Conservation (phyloP, 2,329 filamentous ascomycete species). For the Penicillium palitans region DNA sequence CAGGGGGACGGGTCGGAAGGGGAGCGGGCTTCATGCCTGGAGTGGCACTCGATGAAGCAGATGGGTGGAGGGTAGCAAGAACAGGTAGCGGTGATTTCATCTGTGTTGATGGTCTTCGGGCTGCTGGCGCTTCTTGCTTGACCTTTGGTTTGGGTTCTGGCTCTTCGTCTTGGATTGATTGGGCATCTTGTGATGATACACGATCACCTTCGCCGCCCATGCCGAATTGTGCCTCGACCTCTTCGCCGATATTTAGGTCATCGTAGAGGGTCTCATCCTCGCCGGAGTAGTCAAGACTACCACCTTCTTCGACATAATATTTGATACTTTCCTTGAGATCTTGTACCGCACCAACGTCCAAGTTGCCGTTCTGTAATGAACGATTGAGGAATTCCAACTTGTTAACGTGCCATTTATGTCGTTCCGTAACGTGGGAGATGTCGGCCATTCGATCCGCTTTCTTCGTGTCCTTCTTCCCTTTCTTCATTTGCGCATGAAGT, state of each 20-base stretch:
- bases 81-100: conserved; percentile 93
- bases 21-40: conserved; percentile 89
- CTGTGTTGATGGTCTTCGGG: conserved; percentile 78
- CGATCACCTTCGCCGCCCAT: conserved; percentile 78
- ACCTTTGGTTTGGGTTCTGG: conserved; percentile 64
- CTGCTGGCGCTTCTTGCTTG: conserved; percentile 58
- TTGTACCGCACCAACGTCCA: conserved; percentile 83
- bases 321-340: conserved; percentile 89
- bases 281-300: conserved; percentile 78
- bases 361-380: conserved; percentile 85
- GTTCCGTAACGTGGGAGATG: conserved; percentile 79
- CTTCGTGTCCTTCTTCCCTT: conserved; percentile 80
- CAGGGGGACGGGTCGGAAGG: conserved; percentile 77
- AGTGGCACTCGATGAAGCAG: conserved; percentile 47
- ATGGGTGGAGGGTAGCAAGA: conserved; percentile 80
- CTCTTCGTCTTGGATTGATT: conserved; percentile 84
- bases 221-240: conserved; percentile 78
- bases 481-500: conserved; percentile 87
- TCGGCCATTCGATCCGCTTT: conserved; percentile 88
- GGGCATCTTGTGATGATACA: conserved; percentile 90
- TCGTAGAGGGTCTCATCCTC: conserved; percentile 96
- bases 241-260: conserved; percentile 86
- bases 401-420: conserved; percentile 93
- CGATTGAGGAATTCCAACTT: conserved; percentile 90
- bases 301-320: conserved; percentile 91